Evolutionary conservation across 805 yeast genomes (phyloP).

Genomic region (Starmerella apis): DNA sequence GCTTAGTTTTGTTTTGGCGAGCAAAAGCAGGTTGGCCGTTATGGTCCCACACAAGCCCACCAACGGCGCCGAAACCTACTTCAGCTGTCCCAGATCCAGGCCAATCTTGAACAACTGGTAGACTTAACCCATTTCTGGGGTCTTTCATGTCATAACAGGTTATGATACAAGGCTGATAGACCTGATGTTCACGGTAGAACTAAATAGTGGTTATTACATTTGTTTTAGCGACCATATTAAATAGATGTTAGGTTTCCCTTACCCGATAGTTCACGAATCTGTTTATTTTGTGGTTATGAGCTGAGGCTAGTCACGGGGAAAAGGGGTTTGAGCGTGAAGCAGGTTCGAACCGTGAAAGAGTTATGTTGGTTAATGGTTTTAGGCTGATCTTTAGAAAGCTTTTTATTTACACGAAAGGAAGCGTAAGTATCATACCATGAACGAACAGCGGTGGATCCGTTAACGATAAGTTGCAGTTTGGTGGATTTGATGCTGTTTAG

Average conservation of each 20-base stretch:
- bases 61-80: constrained; percentile 18
- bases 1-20: constrained; percentile 2
- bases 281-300: too few relatives aligned
- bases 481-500: too few relatives aligned
- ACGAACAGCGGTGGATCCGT: too few relatives aligned
- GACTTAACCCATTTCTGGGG: not conserved
- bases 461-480: too few relatives aligned
- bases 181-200: not conserved
- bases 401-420: too few relatives aligned
- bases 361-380: too few relatives aligned
- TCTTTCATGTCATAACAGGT: not conserved
- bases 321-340: too few relatives aligned
- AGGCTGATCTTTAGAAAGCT: too few relatives aligned
- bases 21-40: constrained; percentile 7
- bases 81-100: constrained; percentile 14
- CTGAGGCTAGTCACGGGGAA: too few relatives aligned
- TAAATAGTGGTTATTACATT: not conserved
- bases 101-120: constrained; percentile 11
- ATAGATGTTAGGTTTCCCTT: not conserved
- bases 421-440: too few relatives aligned
- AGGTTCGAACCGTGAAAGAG: too few relatives aligned
- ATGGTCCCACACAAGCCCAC: constrained; percentile 13
- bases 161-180: not conserved
- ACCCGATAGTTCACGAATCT: too few relatives aligned
- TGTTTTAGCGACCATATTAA: not conserved